These are phyloP conservation scores for Rhodofomes roseus DNA, from an alignment of 1,284 basidiomycete species.

Conservation along the genomic window DNA sequence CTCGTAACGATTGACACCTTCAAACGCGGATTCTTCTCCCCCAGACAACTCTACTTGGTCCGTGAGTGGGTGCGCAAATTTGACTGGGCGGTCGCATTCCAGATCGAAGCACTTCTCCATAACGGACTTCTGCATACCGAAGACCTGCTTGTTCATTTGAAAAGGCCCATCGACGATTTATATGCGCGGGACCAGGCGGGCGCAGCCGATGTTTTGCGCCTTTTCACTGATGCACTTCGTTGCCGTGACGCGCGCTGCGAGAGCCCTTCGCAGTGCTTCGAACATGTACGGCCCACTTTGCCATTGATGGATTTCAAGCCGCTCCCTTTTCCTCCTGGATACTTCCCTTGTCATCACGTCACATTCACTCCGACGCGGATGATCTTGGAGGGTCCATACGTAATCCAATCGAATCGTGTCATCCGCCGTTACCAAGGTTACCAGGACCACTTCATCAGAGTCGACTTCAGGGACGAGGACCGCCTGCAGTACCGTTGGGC, in stretches of 20 bases:
- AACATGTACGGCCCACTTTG: conserved; percentile 24
- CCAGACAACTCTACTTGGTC: conserved; percentile 42
- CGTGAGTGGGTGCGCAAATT: conserved; percentile 39
- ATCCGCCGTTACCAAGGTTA: conserved; percentile 59
- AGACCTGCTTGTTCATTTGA: conserved; percentile 45
- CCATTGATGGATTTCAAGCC: conserved; percentile 4
- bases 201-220: conserved; percentile 46
- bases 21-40: conserved; percentile 45
- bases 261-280: conserved; percentile 47
- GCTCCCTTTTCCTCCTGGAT: conserved; percentile 24
- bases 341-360: conserved; percentile 57
- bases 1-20: conserved; percentile 42
- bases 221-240: conserved; percentile 45
- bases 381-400: conserved; percentile 67
- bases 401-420: conserved; percentile 61
- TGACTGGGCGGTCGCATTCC: conserved; percentile 62
- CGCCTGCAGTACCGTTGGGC: conserved; percentile 64
- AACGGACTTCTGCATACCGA: conserved; percentile 55
- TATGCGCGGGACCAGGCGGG: conserved; percentile 26
- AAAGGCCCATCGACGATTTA: conserved; percentile 39
- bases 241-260: conserved; percentile 38
- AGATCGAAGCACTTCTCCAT: conserved; percentile 61
- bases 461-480: conserved; percentile 79
- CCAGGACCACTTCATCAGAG: conserved; percentile 67
- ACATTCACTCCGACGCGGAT: conserved; percentile 71